These are phyloP conservation scores for Coemansia sp. DNA, from an alignment of 192 early-diverging fungal genomes.

Conservation along the genomic window DNA sequence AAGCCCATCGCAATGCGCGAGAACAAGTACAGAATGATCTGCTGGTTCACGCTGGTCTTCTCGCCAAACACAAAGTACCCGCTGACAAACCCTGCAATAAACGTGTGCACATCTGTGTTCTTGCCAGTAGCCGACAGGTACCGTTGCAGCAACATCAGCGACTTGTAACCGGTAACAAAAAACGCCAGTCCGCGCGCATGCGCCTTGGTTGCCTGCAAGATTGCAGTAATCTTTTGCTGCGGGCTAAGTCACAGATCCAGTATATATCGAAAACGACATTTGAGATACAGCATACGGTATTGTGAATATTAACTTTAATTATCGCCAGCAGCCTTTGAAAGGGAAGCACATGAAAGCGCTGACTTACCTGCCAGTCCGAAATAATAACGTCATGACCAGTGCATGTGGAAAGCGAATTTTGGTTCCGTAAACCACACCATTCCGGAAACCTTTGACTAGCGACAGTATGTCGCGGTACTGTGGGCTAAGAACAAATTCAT, in stretches of 20 bases:
- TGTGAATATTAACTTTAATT: not conserved
- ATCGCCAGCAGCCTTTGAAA: not conserved
- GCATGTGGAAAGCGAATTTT: conserved; percentile 98
- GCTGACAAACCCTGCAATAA: conserved; percentile 87
- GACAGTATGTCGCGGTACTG: conserved; percentile 77
- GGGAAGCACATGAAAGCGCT: too few species aligned
- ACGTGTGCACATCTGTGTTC: conserved; percentile 76
- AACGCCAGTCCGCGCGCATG: conserved; percentile 87
- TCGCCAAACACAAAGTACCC: conserved; percentile 94
- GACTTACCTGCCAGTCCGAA: conserved; percentile 77
- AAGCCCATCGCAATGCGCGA: conserved; percentile 87
- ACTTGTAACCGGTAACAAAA: conserved; percentile 95
- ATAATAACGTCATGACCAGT: conserved; percentile 93
- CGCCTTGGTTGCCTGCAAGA: conserved; percentile 83
- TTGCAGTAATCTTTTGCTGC: conserved; percentile 71
- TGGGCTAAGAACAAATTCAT: conserved; percentile 63
- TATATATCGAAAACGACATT: not conserved
- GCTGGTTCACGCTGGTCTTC: conserved; percentile 94
- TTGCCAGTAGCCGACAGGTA: conserved; percentile 67
- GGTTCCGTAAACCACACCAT: conserved; percentile 94
- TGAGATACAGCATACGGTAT: not conserved
- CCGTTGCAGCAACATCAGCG: conserved; percentile 76
- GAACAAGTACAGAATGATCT: conserved; percentile 94
- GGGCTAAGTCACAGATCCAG: conserved; percentile 53
- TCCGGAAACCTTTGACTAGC: conserved; percentile 89